Percentiles rank a stretch among this genome's conserved stretches.
These are phyloP conservation scores for Salix purpurea DNA, from an alignment of 345 rosid species.

Conservation along the genomic window DNA sequence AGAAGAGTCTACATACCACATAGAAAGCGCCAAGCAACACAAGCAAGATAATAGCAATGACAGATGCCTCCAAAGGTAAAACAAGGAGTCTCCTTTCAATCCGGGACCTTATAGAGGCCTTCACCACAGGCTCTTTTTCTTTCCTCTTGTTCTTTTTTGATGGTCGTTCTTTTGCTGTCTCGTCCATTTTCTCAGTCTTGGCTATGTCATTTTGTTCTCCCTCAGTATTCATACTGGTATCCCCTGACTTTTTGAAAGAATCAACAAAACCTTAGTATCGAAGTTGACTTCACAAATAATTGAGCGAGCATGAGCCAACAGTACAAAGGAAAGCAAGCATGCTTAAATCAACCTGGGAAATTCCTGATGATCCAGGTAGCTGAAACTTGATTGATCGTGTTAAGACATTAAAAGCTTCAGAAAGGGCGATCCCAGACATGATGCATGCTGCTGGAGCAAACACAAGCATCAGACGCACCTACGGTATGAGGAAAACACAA, in stretches of 20 bases:
- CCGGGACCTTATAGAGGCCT: constrained; percentile 46
- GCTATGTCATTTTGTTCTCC: constrained; percentile 36
- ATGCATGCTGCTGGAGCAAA: constrained; percentile 99
- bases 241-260: constrained; percentile 62
- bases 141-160: constrained; percentile 68
- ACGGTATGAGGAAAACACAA: constrained; percentile 23
- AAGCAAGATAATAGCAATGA: constrained; percentile 74
- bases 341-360: constrained; percentile 55
- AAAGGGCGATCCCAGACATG: constrained; percentile 95
- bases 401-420: constrained; percentile 90
- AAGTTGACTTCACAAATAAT: constrained; percentile 6
- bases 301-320: constrained; percentile 8
- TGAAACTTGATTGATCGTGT: constrained; percentile 91
- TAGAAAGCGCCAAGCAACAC: constrained; percentile 91
- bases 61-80: constrained; percentile 77
- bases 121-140: constrained; percentile 50
- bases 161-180: constrained; percentile 46
- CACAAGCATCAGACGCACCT: constrained; percentile 99
- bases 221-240: constrained; percentile 34
- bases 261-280: constrained; percentile 14
- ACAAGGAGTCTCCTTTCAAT: constrained; percentile 66
- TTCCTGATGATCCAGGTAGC: constrained; percentile 42
- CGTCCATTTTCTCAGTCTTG: constrained; percentile 50
- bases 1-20: constrained; percentile 59
- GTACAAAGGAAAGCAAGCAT: constrained; percentile 14